Percentiles rank a stretch among this genome's conserved stretches.
phyloP scores from a whole-genome alignment of 441 rosid species.

The Eugenia klotzschiana region DNA sequence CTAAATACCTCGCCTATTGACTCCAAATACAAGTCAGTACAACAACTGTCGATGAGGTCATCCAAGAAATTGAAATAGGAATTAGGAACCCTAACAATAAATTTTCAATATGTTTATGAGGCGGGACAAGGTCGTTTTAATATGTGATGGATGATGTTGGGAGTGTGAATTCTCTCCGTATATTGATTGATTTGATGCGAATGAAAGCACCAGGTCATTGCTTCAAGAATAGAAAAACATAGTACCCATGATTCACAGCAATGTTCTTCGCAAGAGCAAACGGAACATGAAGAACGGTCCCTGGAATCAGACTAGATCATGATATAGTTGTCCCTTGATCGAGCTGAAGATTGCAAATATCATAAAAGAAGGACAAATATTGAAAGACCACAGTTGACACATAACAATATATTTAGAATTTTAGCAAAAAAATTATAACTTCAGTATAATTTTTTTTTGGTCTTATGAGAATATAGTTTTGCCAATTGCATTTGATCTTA shows the following conservation, averaged over 20 bases:
- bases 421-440: too few species aligned
- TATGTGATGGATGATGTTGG: background rate
- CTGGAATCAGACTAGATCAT: background rate
- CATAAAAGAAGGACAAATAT: background rate
- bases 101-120: background rate
- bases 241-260: background rate
- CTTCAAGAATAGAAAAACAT: background rate
- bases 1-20: too few species aligned
- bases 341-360: background rate
- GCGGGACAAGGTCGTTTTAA: background rate
- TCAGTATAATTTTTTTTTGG: background rate
- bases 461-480: background rate
- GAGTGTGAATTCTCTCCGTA: background rate
- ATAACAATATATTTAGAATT: background rate
- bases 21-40: too few species aligned
- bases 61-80: background rate
- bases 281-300: fast-evolving
- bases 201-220: background rate
- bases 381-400: background rate
- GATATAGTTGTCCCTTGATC: background rate
- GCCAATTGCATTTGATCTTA: background rate
- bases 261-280: background rate
- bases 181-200: background rate
- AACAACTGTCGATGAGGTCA: background rate
- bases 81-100: background rate